Percentiles rank a stretch among this genome's conserved stretches.
Conservation (phyloP, 371 early-diverging fungal species). For the Enterospora canceri region DNA sequence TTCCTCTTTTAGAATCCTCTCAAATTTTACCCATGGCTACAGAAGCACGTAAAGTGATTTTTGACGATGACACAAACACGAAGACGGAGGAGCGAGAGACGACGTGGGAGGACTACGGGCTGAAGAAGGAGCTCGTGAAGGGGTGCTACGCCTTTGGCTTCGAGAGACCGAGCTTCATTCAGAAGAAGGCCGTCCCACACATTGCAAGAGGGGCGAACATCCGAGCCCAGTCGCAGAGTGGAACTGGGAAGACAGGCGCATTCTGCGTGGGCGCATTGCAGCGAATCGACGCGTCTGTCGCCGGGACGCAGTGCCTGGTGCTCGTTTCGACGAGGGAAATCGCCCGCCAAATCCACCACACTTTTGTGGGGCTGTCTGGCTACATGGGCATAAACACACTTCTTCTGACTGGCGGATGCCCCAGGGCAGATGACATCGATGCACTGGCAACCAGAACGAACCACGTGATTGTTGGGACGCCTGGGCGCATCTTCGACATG, state of each 20-base stretch:
- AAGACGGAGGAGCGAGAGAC: not conserved
- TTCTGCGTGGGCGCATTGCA: slow-evolving; percentile 91
- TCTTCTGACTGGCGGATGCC: slow-evolving; percentile 89
- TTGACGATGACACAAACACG: slow-evolving; percentile 17
- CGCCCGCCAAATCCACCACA: slow-evolving; percentile 83
- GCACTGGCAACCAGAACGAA: slow-evolving; percentile 64
- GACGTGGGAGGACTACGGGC: slow-evolving; percentile 87
- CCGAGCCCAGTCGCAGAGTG: slow-evolving; percentile 59
- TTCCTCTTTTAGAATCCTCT: not conserved
- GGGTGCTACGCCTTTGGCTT: slow-evolving; percentile 93
- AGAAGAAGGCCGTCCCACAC: slow-evolving; percentile 91
- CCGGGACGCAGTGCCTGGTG: slow-evolving; percentile 83
- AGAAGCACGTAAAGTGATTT: slow-evolving; percentile 21
- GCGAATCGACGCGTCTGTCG: slow-evolving; percentile 66
- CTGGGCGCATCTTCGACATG: slow-evolving; percentile 96
- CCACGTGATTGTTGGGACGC: slow-evolving; percentile 93
- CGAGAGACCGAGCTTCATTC: slow-evolving; percentile 90
- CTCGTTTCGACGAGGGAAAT: slow-evolving; percentile 95
- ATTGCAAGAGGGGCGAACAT: slow-evolving; percentile 77
- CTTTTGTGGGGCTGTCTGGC: slow-evolving; percentile 72
- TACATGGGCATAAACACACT: slow-evolving; percentile 82
- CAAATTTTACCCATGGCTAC: not conserved
- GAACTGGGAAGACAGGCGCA: slow-evolving; percentile 99
- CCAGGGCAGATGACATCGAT: slow-evolving; percentile 72
- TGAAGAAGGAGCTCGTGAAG: slow-evolving; percentile 84